A percentile compares a stretch with the other conserved stretches of the same genome.
These are phyloP conservation scores for Malassezia slooffiae DNA, from an alignment of 1,284 basidiomycete genomes.

Conservation along the genomic window DNA sequence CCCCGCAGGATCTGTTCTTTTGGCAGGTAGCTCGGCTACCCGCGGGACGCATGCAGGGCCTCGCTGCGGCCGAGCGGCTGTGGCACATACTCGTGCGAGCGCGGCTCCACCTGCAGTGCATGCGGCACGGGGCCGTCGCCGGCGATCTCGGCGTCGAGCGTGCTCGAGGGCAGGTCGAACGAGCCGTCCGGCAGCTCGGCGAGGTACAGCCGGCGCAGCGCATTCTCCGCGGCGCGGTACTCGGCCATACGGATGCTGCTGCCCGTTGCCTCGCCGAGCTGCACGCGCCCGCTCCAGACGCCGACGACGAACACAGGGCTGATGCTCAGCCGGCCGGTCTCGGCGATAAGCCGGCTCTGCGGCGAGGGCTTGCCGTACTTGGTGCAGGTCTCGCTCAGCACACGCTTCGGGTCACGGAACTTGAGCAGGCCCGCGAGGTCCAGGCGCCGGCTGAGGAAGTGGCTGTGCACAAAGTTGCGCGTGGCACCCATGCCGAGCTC, in stretches of 20 bases:
- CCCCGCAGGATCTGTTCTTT: too few species aligned
- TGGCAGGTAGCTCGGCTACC: too few species aligned
- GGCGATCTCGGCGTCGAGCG: constrained; percentile 21
- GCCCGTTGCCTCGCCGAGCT: constrained; percentile 91
- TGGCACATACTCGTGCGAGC: not conserved
- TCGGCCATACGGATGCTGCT: constrained; percentile 89
- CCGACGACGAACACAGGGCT: constrained; percentile 87
- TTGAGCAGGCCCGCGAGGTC: constrained; percentile 68
- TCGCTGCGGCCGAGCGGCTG: constrained; percentile 14
- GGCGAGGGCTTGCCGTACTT: constrained; percentile 40
- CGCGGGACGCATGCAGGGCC: constrained; percentile 13
- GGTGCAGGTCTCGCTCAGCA: constrained; percentile 41
- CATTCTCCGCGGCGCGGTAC: constrained; percentile 76
- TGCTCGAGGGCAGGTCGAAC: constrained; percentile 48
- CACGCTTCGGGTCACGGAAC: constrained; percentile 52
- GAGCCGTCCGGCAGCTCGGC: constrained; percentile 52
- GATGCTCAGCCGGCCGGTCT: constrained; percentile 78
- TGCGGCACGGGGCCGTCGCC: constrained; percentile 11
- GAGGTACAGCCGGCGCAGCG: constrained; percentile 67
- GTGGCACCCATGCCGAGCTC: constrained; percentile 47
- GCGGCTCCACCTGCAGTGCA: constrained; percentile 3
- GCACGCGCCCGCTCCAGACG: constrained; percentile 67
- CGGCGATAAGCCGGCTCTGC: constrained; percentile 63
- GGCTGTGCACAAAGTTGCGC: constrained; percentile 24
- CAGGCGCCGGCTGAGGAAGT: constrained; percentile 46